Conservation (phyloP, 768 basidiomycete species). For the Hericium erinaceus region DNA sequence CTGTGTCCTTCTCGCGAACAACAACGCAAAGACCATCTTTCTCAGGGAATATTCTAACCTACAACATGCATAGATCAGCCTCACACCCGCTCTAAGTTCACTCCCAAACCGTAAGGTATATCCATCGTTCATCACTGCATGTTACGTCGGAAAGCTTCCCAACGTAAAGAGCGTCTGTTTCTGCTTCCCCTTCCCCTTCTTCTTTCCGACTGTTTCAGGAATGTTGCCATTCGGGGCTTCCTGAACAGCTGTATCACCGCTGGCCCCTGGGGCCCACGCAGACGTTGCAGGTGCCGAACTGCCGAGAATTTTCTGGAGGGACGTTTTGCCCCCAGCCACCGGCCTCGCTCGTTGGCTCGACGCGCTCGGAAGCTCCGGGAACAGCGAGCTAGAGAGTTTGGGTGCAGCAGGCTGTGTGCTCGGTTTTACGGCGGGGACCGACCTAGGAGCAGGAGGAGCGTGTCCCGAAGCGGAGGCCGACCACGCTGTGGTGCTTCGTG, state of each 20-base stretch:
- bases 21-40: no score
- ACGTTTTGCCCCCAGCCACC: slow-evolving; percentile 53
- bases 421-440: slow-evolving; percentile 7
- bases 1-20: no score
- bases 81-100: no score
- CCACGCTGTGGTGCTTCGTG: slow-evolving; percentile 13
- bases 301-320: slow-evolving; percentile 59
- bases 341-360: slow-evolving; percentile 28
- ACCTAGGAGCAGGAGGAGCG: slow-evolving; percentile 13
- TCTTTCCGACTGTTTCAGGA: slow-evolving; percentile 34
- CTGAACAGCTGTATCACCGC: slow-evolving; percentile 5
- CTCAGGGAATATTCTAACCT: no score
- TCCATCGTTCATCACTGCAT: no score
- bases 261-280: slow-evolving; percentile 21
- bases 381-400: slow-evolving; percentile 45
- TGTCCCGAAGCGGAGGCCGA: slow-evolving; percentile 17
- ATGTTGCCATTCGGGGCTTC: slow-evolving; percentile 6
- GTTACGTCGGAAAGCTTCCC: slow-evolving; percentile 37
- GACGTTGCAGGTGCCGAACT: slow-evolving; percentile 25
- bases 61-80: no score
- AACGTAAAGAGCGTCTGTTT: slow-evolving; percentile 78
- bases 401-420: neutral
- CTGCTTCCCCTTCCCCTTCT: slow-evolving; percentile 74
- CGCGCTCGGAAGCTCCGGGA: slow-evolving; percentile 60
- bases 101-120: no score